Conservation (phyloP, 192 early-diverging fungal species). For the Coemansia sp. region DNA sequence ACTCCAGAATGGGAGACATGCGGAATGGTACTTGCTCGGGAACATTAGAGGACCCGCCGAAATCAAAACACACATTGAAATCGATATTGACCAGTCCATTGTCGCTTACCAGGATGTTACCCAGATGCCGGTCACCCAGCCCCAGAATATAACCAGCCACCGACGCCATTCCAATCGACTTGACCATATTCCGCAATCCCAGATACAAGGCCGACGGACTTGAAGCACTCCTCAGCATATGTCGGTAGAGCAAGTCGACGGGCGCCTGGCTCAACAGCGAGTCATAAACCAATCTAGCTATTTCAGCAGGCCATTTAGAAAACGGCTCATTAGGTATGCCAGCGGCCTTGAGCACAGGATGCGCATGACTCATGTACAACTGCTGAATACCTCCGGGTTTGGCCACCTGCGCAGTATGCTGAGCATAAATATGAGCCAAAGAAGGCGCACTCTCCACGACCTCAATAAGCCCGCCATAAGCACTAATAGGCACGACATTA, state of each 20-base stretch:
- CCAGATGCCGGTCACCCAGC: slow-evolving; percentile 74
- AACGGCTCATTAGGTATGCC: slow-evolving; percentile 10
- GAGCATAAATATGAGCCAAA: slow-evolving; percentile 60
- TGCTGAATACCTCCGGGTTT: slow-evolving; percentile 8
- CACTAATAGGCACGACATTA: slow-evolving; percentile 79
- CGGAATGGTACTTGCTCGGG: slow-evolving; percentile 79
- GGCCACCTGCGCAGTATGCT: background rate
- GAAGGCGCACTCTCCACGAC: slow-evolving; percentile 82
- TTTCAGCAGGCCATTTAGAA: slow-evolving; percentile 23
- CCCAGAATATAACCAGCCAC: slow-evolving; percentile 69
- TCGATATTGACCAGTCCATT: slow-evolving; percentile 72
- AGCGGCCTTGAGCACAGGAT: background rate
- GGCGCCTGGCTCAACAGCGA: slow-evolving; percentile 9
- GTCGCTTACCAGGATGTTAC: slow-evolving; percentile 68
- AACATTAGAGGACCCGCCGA: slow-evolving; percentile 62
- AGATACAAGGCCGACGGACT: slow-evolving; percentile 24
- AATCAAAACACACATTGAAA: slow-evolving; percentile 78
- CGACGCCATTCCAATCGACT: slow-evolving; percentile 58
- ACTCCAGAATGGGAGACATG: slow-evolving; percentile 60
- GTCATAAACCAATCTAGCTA: slow-evolving; percentile 18
- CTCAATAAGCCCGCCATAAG: slow-evolving; percentile 88
- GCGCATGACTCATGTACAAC: slow-evolving; percentile 16
- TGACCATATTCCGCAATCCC: slow-evolving; percentile 14
- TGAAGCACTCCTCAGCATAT: slow-evolving; percentile 12
- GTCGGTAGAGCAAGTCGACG: slow-evolving; percentile 19